A percentile compares a stretch with the other conserved stretches of the same genome.
Evolutionary conservation across 2,329 filamentous ascomycete genomes (phyloP).

Genomic region (Clarireedia homoeocarpa): DNA sequence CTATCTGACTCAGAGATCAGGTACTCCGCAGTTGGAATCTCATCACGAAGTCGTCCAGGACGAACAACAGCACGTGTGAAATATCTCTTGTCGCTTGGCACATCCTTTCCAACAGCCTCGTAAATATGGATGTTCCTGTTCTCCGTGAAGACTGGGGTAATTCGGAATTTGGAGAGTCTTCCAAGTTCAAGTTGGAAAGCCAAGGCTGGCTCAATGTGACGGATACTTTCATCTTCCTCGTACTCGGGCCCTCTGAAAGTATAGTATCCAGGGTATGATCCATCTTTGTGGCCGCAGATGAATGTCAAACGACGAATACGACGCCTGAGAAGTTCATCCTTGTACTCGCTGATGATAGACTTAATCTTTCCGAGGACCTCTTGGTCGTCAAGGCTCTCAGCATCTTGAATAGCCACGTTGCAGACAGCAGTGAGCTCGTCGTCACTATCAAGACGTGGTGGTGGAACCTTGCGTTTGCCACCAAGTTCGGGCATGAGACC

Average conservation of each 20-base stretch:
- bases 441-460: slow-evolving; percentile 46
- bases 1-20: slow-evolving; percentile 95
- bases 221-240: slow-evolving; percentile 87
- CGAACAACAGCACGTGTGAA: slow-evolving; percentile 95
- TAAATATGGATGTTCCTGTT: slow-evolving; percentile 99
- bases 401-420: slow-evolving; percentile 85
- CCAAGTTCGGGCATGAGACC: slow-evolving; percentile 65
- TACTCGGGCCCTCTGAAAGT: slow-evolving; percentile 93
- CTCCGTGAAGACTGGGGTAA: slow-evolving; percentile 96
- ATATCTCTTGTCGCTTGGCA: slow-evolving; percentile 96
- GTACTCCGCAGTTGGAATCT: slow-evolving; percentile 98
- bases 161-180: slow-evolving; percentile 92
- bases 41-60: slow-evolving; percentile 87
- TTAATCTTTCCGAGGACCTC: slow-evolving; percentile 72
- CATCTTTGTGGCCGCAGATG: slow-evolving; percentile 90
- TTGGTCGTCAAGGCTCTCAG: slow-evolving; percentile 73
- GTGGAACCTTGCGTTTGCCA: slow-evolving; percentile 59
- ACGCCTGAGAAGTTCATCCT: slow-evolving; percentile 73
- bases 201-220: slow-evolving; percentile 91
- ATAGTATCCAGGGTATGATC: slow-evolving; percentile 93
- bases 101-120: slow-evolving; percentile 88
- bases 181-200: slow-evolving; percentile 97
- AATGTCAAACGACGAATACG: slow-evolving; percentile 88
- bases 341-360: slow-evolving; percentile 69
- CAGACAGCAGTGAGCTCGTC: slow-evolving; percentile 86